phyloP scores from a whole-genome alignment of 352 stramenopile genomes.

The Phytophthora lateralis region DNA sequence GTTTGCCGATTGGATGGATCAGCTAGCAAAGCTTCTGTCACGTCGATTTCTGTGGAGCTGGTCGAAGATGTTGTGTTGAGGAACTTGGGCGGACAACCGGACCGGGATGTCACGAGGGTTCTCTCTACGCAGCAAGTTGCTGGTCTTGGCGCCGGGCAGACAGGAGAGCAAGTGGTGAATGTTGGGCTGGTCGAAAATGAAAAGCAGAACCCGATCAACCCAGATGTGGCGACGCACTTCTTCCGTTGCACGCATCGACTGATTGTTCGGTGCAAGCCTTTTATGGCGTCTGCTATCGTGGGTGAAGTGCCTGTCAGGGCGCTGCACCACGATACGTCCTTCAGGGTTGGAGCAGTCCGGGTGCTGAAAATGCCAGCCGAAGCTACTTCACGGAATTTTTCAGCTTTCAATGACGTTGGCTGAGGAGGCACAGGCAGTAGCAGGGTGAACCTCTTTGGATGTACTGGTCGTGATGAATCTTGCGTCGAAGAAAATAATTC shows the following conservation, averaged over 20 bases:
- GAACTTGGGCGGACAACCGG: slow-evolving; percentile 18
- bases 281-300: slow-evolving; percentile 26
- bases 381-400: slow-evolving; percentile 7
- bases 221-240: slow-evolving; percentile 30
- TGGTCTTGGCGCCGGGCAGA: slow-evolving; percentile 16
- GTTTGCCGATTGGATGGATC: slow-evolving; percentile 29
- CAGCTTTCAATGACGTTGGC: not conserved
- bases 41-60: slow-evolving; percentile 28
- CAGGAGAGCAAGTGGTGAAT: slow-evolving; percentile 14
- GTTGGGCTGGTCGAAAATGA: slow-evolving; percentile 28
- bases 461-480: no score
- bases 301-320: slow-evolving; percentile 31
- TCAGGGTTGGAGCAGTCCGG: slow-evolving; percentile 7
- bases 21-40: slow-evolving; percentile 26
- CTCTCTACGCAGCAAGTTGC: slow-evolving; percentile 27
- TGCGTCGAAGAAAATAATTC: no score
- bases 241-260: slow-evolving; percentile 38
- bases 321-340: slow-evolving; percentile 29
- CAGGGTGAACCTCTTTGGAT: no score
- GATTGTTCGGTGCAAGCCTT: slow-evolving; percentile 37
- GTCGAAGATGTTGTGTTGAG: slow-evolving; percentile 32
- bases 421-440: not conserved
- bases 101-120: slow-evolving; percentile 27
- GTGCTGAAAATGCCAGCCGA: slow-evolving; percentile 21
- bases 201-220: slow-evolving; percentile 27